These are phyloP conservation scores for Trypanosoma mega DNA, from an alignment of 208 protist genomes.

Conservation along the genomic window DNA sequence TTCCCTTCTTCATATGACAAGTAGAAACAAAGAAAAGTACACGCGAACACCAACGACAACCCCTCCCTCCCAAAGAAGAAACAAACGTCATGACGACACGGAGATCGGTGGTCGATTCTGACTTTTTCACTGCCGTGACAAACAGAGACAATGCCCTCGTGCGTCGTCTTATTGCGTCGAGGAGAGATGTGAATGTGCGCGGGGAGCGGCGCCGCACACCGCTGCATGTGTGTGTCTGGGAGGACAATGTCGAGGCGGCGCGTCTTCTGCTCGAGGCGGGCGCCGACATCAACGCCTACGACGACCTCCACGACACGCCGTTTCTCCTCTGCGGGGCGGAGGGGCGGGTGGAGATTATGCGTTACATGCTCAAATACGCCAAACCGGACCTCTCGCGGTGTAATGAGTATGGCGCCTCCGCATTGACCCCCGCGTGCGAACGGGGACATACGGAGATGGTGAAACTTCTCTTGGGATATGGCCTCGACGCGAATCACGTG, in stretches of 20 bases:
- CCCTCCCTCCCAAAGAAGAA: no score
- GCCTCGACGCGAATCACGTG: slow-evolving; percentile 44
- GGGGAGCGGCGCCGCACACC: slow-evolving; percentile 40
- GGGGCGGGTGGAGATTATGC: slow-evolving; percentile 43
- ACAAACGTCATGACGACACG: no score
- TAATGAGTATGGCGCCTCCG: slow-evolving; percentile 41
- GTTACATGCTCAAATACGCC: slow-evolving; percentile 37
- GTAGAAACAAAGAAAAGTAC: no score
- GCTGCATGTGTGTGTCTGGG: slow-evolving; percentile 54
- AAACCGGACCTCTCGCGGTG: slow-evolving; percentile 41
- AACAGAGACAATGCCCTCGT: slow-evolving; percentile 25
- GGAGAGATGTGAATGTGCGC: slow-evolving; percentile 38
- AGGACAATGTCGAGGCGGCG: slow-evolving; percentile 40
- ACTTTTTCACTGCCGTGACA: slow-evolving; percentile 41
- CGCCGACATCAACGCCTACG: slow-evolving; percentile 52
- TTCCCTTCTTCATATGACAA: no score
- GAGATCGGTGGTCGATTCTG: slow-evolving; percentile 6
- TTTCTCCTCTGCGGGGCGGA: slow-evolving; percentile 50
- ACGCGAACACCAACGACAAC: no score
- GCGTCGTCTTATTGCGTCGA: slow-evolving; percentile 29
- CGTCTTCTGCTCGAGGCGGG: slow-evolving; percentile 24
- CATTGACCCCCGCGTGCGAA: slow-evolving; percentile 49
- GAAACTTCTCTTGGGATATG: slow-evolving; percentile 36
- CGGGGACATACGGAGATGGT: slow-evolving; percentile 47
- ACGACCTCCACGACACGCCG: slow-evolving; percentile 57